Conservation (phyloP, 129 eudicot species). For the Ambrosia artemisiifolia region DNA sequence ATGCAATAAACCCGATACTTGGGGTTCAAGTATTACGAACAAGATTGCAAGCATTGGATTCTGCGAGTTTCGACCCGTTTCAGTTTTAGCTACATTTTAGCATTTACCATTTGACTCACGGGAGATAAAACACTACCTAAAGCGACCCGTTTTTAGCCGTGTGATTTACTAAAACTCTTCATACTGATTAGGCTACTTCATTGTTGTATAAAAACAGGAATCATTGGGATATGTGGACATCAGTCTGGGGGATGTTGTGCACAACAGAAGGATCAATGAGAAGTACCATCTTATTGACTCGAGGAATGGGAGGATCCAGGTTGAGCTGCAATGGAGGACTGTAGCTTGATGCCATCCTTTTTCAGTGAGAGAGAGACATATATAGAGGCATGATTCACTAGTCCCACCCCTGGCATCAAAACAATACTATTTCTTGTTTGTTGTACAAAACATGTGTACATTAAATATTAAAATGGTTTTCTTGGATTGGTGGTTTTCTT, state of each 20-base stretch:
- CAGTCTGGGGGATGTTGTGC: constrained; percentile 70
- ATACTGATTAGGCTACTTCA: not conserved
- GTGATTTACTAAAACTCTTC: not conserved
- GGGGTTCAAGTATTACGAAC: not conserved
- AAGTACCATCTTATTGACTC: constrained; percentile 89
- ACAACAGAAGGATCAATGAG: constrained; percentile 86
- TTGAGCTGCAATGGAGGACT: constrained; percentile 92
- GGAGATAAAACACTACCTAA: not conserved
- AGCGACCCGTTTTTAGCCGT: not conserved
- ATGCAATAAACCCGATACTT: not conserved
- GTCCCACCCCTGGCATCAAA: constrained; percentile 17
- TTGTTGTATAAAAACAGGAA: constrained; percentile 51
- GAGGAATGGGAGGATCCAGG: constrained; percentile 75
- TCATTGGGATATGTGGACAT: constrained; percentile 79
- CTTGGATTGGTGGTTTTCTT: not conserved
- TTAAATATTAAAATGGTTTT: constrained; percentile 13
- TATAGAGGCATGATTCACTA: constrained; percentile 14
- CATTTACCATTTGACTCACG: not conserved
- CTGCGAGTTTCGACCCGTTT: not conserved
- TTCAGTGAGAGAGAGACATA: constrained; percentile 14
- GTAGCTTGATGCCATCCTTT: constrained; percentile 33
- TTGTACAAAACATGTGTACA: constrained; percentile 39
- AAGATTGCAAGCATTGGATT: not conserved
- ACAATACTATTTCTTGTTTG: constrained; percentile 19
- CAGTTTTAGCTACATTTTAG: not conserved